Evolutionary conservation across 257 asterid genomes (phyloP).

Genomic region (Fraxinus quadrangulata): DNA sequence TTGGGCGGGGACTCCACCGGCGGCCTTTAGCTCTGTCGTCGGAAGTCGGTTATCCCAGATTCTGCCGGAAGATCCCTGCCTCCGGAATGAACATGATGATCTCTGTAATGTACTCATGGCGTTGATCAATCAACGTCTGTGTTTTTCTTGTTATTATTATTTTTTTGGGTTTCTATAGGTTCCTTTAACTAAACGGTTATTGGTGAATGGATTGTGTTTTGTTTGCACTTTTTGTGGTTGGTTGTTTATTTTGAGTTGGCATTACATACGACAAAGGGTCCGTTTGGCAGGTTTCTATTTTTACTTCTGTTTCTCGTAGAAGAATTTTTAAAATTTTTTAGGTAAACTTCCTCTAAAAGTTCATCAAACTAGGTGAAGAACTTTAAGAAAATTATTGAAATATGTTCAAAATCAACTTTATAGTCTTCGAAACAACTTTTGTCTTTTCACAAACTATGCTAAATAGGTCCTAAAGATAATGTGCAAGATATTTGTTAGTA

Average conservation of each 20-base stretch:
- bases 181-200: not conserved
- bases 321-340: too few relatives aligned
- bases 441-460: too few relatives aligned
- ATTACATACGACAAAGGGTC: too few relatives aligned
- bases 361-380: too few relatives aligned
- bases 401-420: too few relatives aligned
- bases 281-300: too few relatives aligned
- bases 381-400: too few relatives aligned
- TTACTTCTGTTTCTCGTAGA: too few relatives aligned
- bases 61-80: conserved; percentile 6
- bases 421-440: too few relatives aligned
- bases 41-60: not conserved
- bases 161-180: not conserved
- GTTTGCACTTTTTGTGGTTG: not conserved
- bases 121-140: not conserved
- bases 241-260: not conserved
- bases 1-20: not conserved
- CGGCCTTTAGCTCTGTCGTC: not conserved
- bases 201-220: not conserved
- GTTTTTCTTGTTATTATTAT: not conserved
- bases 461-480: too few relatives aligned
- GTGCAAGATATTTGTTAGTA: too few relatives aligned
- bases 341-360: too few relatives aligned
- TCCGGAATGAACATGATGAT: conserved; percentile 1
- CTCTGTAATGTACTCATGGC: conserved; percentile 5